phyloP scores from a whole-genome alignment of 225 moss, liverwort and hornwort species.

The Bryoerythrophyllum caledonicum region DNA sequence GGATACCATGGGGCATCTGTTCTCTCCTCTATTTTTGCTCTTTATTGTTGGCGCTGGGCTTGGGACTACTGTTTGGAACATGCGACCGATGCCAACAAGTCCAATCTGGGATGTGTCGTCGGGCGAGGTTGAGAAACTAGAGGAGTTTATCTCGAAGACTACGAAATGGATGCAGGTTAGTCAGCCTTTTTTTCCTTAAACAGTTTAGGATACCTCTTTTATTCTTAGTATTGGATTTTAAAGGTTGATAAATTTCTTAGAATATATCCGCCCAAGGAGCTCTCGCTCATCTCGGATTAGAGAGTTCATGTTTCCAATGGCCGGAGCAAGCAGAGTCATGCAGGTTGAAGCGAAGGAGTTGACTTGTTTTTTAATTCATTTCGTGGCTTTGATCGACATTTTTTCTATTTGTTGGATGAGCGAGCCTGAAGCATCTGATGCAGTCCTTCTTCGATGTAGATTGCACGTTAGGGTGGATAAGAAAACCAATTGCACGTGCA shows the following conservation, averaged over 20 bases:
- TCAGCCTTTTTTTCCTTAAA: neutral
- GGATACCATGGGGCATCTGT: conserved; percentile 75
- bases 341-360: neutral
- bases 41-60: conserved; percentile 67
- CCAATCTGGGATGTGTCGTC: conserved; percentile 44
- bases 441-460: neutral
- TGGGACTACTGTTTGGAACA: conserved; percentile 71
- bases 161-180: conserved; percentile 90
- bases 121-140: conserved; percentile 80
- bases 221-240: neutral
- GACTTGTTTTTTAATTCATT: neutral
- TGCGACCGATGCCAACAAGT: conserved; percentile 49
- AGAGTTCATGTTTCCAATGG: neutral
- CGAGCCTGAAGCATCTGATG: neutral
- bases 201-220: neutral
- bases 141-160: conserved; percentile 85
- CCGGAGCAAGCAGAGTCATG: neutral
- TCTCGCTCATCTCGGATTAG: neutral
- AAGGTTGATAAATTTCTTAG: neutral
- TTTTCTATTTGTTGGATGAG: neutral
- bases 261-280: neutral
- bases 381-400: neutral
- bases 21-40: conserved; percentile 69
- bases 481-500: neutral
- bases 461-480: neutral